Evolutionary conservation across 2,329 filamentous ascomycete species (phyloP).

Genomic region (Stylonectria norvegica): DNA sequence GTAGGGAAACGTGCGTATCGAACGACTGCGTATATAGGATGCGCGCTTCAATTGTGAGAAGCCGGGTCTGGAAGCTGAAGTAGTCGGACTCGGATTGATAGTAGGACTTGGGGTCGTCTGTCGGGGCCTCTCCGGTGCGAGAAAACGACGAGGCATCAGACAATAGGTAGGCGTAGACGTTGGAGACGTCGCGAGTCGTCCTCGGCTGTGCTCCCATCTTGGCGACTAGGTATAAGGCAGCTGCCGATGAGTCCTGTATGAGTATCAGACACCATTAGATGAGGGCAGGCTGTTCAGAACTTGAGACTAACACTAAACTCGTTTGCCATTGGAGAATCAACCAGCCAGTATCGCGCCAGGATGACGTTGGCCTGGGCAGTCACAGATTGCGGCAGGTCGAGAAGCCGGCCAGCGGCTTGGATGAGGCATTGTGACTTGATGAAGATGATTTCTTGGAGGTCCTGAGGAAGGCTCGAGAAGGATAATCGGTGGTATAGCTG

Average conservation of each 20-base stretch:
- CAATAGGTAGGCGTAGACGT: constrained; percentile 78
- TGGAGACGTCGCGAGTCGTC: constrained; percentile 75
- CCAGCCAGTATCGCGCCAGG: constrained; percentile 76
- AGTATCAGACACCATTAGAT: constrained; percentile 1
- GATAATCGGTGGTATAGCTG: constrained; percentile 60
- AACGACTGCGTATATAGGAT: constrained; percentile 76
- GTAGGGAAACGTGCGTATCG: constrained; percentile 78
- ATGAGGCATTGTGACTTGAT: constrained; percentile 70
- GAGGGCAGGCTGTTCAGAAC: neutral
- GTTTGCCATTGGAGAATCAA: constrained; percentile 51
- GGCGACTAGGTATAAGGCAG: constrained; percentile 73
- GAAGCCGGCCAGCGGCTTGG: constrained; percentile 74
- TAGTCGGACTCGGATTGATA: constrained; percentile 74
- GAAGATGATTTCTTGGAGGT: constrained; percentile 69
- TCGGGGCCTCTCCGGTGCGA: constrained; percentile 34
- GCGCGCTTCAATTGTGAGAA: constrained; percentile 73
- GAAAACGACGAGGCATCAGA: constrained; percentile 58
- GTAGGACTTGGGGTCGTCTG: constrained; percentile 51
- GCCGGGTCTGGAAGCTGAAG: constrained; percentile 56
- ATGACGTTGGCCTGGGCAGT: constrained; percentile 83
- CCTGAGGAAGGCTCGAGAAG: constrained; percentile 58
- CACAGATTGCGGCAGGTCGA: constrained; percentile 80
- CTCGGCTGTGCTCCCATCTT: constrained; percentile 78
- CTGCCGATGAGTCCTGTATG: constrained; percentile 72
- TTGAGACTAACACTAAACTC: constrained; percentile 51